phyloP scores from a whole-genome alignment of 1,284 basidiomycete genomes.

The Spongiforma sp. region DNA sequence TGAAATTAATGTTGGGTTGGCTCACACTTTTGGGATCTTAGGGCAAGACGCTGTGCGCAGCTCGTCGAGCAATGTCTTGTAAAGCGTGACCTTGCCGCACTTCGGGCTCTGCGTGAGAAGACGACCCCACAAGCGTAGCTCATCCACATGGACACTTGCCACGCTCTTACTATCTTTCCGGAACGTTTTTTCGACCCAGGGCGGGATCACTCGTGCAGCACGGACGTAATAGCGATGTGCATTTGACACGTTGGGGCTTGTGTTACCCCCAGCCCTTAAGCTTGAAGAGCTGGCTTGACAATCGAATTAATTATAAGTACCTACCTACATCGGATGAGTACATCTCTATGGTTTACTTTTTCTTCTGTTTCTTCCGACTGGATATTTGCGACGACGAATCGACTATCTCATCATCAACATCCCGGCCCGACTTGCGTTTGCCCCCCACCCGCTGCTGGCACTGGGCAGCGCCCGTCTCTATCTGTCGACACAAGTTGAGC shows the following conservation, averaged over 20 bases:
- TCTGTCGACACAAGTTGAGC: constrained; percentile 55
- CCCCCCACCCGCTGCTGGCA: constrained; percentile 13
- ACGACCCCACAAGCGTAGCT: constrained; percentile 16
- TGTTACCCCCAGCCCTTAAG: too few species aligned
- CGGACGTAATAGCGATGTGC: too few species aligned
- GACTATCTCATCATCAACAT: constrained; percentile 24
- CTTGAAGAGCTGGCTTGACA: too few species aligned
- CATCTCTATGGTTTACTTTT: constrained; percentile 24
- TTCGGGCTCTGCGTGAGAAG: constrained; percentile 27
- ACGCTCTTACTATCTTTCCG: too few species aligned
- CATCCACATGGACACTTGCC: too few species aligned
- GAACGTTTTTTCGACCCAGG: too few species aligned
- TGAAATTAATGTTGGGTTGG: background rate
- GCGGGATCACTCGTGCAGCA: background rate
- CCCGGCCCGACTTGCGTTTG: constrained; percentile 49
- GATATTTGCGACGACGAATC: constrained; percentile 42
- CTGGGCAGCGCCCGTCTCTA: constrained; percentile 34
- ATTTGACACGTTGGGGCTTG: too few species aligned
- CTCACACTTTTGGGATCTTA: constrained; percentile 5
- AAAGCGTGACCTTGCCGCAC: constrained; percentile 17
- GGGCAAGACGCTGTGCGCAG: constrained; percentile 26
- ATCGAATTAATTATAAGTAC: too few species aligned
- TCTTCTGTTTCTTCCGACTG: constrained; percentile 62
- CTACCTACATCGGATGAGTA: constrained; percentile 19
- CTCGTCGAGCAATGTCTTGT: constrained; percentile 33